Percentiles rank a stretch among this genome's conserved stretches.
phyloP scores from a whole-genome alignment of 345 rosid species.

The Corchorus capsularis region DNA sequence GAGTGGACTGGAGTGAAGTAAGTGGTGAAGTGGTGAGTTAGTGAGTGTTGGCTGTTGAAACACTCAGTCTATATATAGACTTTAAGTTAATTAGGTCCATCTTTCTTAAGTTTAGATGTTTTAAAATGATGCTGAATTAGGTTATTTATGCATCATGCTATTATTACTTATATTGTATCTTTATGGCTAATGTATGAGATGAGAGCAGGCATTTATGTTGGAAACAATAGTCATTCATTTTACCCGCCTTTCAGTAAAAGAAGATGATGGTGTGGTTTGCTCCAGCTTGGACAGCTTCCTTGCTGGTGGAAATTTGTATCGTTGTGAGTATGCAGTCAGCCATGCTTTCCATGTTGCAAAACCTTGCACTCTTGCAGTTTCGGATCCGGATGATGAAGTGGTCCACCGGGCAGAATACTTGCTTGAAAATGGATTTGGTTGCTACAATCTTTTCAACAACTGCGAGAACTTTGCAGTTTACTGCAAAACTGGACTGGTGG shows the following conservation, averaged over 20 bases:
- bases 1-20: no score
- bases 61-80: no score
- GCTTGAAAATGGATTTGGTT: conserved; percentile 84
- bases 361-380: conserved; percentile 79
- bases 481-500: conserved; percentile 80
- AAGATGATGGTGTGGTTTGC: conserved; percentile 64
- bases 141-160: background rate
- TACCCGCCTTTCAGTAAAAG: conserved; percentile 56
- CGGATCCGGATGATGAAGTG: conserved; percentile 52
- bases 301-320: conserved; percentile 74
- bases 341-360: conserved; percentile 77
- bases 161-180: background rate
- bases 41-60: no score
- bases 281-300: conserved; percentile 90
- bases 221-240: conserved; percentile 84
- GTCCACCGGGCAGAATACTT: conserved; percentile 75
- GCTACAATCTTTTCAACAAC: conserved; percentile 78
- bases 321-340: conserved; percentile 74
- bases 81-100: background rate
- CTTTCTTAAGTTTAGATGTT: background rate
- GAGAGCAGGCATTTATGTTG: conserved; percentile 72
- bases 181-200: background rate
- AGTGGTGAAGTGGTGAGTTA: background rate
- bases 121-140: background rate
- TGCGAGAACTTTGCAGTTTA: conserved; percentile 84